Percentiles rank a stretch among this genome's conserved stretches.
These are phyloP conservation scores for Physcomitrellopsis africana DNA, from an alignment of 225 moss, liverwort and hornwort species.

Conservation along the genomic window DNA sequence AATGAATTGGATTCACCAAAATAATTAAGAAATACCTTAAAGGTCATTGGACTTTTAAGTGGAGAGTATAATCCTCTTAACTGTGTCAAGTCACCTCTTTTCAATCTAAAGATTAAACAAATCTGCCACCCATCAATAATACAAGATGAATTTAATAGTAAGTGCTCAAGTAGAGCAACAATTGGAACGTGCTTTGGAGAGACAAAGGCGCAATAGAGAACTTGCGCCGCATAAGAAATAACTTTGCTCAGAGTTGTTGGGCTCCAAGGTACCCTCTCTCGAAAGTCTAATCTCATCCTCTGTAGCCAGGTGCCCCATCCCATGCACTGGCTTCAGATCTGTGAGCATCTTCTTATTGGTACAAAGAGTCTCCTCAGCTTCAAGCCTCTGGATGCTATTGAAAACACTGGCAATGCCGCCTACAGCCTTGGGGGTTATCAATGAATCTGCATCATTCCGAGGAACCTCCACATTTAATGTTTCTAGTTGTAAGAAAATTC, in stretches of 20 bases:
- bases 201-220: constrained; percentile 58
- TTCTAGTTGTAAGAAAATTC: neutral
- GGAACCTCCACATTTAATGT: neutral
- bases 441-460: constrained; percentile 39
- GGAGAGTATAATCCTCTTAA: no score
- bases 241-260: constrained; percentile 9
- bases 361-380: constrained; percentile 54
- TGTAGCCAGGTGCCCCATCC: constrained; percentile 30
- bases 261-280: constrained; percentile 20
- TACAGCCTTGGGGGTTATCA: constrained; percentile 42
- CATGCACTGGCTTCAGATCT: constrained; percentile 42
- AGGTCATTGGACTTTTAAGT: no score
- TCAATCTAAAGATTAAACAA: no score
- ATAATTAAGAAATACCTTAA: no score
- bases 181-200: constrained; percentile 39
- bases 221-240: constrained; percentile 61
- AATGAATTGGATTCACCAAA: no score
- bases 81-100: no score
- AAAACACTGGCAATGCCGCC: constrained; percentile 46
- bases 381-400: constrained; percentile 53
- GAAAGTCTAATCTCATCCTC: constrained; percentile 33
- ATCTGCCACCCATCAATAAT: neutral
- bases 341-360: constrained; percentile 43
- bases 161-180: constrained; percentile 10
- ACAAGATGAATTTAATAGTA: neutral